These are phyloP conservation scores for Solanum virginianum DNA, from an alignment of 257 asterid genomes.

Conservation along the genomic window DNA sequence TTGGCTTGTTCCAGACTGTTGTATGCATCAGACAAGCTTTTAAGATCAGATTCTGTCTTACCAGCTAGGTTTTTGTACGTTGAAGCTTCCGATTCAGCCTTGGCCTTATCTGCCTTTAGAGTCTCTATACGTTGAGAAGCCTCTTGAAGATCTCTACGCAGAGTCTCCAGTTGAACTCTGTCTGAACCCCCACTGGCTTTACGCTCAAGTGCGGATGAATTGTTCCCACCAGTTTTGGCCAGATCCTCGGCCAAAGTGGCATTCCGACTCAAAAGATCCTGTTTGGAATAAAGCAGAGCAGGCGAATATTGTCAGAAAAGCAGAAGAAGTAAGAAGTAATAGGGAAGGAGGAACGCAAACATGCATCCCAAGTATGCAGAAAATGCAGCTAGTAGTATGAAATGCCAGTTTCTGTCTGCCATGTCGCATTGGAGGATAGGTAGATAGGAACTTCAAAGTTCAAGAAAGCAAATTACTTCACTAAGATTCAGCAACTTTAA, in stretches of 20 bases:
- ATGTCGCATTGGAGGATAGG: not conserved
- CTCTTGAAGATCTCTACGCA: slow-evolving; percentile 63
- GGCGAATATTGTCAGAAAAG: not conserved
- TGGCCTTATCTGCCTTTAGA: slow-evolving; percentile 59
- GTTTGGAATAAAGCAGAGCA: slow-evolving; percentile 2
- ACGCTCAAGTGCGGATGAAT: slow-evolving; percentile 38
- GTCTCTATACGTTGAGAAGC: slow-evolving; percentile 49
- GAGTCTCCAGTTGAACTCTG: slow-evolving; percentile 55
- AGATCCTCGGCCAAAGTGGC: slow-evolving; percentile 74
- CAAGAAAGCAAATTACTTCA: not conserved
- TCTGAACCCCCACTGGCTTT: slow-evolving; percentile 47
- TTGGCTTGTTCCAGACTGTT: slow-evolving; percentile 85
- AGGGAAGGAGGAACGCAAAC: not conserved
- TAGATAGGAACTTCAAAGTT: not conserved
- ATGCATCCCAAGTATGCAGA: not conserved
- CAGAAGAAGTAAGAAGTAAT: not conserved
- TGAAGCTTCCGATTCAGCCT: slow-evolving; percentile 47
- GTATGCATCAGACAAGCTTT: slow-evolving; percentile 86
- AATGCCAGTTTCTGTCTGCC: not conserved
- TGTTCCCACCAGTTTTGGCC: slow-evolving; percentile 49
- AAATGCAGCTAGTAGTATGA: not conserved
- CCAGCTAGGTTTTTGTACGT: slow-evolving; percentile 34
- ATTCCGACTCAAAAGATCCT: slow-evolving; percentile 86
- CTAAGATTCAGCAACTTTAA: not conserved
- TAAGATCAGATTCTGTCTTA: slow-evolving; percentile 73